phyloP scores from a whole-genome alignment of 192 early-diverging fungal genomes.

The Irineochytrium annulatum region DNA sequence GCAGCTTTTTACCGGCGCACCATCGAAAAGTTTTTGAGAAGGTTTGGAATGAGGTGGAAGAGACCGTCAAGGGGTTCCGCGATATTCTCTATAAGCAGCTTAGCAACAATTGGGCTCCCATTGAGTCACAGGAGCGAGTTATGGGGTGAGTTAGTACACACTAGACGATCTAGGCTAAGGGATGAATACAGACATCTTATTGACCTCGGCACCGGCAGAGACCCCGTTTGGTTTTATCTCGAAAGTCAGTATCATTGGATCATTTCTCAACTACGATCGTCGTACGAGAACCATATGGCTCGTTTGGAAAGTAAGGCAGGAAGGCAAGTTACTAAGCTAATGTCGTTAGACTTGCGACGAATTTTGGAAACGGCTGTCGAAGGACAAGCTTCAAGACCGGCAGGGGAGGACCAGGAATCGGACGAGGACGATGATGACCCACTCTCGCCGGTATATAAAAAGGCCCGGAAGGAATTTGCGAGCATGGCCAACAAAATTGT shows the following conservation, averaged over 20 bases:
- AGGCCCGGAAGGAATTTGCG: not conserved
- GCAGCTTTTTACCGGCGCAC: conserved; percentile 36
- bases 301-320: conserved; percentile 31
- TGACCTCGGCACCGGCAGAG: conserved; percentile 72
- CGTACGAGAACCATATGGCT: conserved; percentile 47
- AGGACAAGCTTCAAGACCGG: not conserved
- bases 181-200: conserved; percentile 52
- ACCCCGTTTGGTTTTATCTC: conserved; percentile 87
- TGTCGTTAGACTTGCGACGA: no score
- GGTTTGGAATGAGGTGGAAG: conserved; percentile 89
- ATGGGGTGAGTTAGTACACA: conserved; percentile 62
- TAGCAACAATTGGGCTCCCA: conserved; percentile 66
- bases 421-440: not conserved
- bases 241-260: conserved; percentile 87
- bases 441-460: not conserved
- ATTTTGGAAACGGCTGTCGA: no score
- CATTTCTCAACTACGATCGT: conserved; percentile 65
- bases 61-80: conserved; percentile 69
- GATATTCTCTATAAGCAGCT: conserved; percentile 74
- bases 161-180: not conserved
- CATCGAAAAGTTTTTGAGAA: conserved; percentile 83
- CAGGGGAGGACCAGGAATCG: not conserved
- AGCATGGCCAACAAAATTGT: conserved; percentile 4
- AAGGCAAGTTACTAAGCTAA: no score
- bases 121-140: conserved; percentile 86